Percentiles rank a stretch among this genome's conserved stretches.
phyloP scores from a whole-genome alignment of 345 rosid species.

The Ricinus communis region DNA sequence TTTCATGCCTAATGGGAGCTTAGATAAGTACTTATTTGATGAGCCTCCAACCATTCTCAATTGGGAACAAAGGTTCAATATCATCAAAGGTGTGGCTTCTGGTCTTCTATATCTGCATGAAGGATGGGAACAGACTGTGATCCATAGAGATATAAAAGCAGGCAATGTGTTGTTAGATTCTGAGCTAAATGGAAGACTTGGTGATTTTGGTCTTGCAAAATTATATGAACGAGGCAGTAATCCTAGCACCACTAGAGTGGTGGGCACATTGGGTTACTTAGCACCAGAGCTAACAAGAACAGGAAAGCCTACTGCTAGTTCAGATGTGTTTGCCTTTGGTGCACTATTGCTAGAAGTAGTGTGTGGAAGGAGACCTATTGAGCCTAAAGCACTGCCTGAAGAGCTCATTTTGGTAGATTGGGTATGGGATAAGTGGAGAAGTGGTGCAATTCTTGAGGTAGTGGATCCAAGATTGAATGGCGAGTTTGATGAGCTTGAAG shows the following conservation, averaged over 20 bases:
- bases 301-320: conserved; percentile 68
- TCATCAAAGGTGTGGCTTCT: conserved; percentile 79
- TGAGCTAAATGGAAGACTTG: conserved; percentile 71
- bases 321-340: conserved; percentile 92
- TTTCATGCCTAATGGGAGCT: conserved; percentile 87
- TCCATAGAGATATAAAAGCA: conserved; percentile 90
- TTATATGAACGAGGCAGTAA: conserved; percentile 67
- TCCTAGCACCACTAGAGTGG: conserved; percentile 78
- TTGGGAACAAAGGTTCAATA: conserved; percentile 78
- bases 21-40: conserved; percentile 76
- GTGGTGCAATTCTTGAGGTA: conserved; percentile 57
- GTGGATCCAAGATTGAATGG: conserved; percentile 68
- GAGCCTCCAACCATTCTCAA: conserved; percentile 52
- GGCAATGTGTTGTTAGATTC: conserved; percentile 77
- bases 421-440: conserved; percentile 81
- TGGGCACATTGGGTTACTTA: conserved; percentile 90
- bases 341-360: conserved; percentile 75
- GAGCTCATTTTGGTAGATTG: conserved; percentile 89
- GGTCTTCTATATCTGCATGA: conserved; percentile 86
- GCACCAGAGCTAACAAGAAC: conserved; percentile 93
- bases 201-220: conserved; percentile 93
- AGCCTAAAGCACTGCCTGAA: conserved; percentile 73
- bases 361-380: conserved; percentile 86
- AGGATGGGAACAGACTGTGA: conserved; percentile 88
- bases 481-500: conserved; percentile 61